Evolutionary conservation across 1,284 basidiomycete species (phyloP), one percentile per base, ranked within the genome.

Genomic region (Ustilago bromivora): DNA sequence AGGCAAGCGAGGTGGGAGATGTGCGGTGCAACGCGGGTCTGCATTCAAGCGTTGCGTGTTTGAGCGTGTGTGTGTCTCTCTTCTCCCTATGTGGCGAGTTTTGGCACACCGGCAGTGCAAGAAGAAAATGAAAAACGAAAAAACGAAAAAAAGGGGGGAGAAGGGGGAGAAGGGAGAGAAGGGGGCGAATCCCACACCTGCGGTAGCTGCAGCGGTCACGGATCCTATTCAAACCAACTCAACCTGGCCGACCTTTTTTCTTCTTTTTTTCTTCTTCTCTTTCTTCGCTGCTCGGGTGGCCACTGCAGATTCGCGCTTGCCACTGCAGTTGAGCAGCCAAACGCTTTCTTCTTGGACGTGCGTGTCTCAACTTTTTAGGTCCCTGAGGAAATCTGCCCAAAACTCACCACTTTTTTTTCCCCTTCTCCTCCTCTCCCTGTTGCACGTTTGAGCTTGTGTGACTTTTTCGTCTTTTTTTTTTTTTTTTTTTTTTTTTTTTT

Each of bases 1-100:
- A 13, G 31, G 38, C 36, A 43, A 43, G 36, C 40, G 49, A 51
- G 49, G 5, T 51, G 8, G 32, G 31, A 15, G 23, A 12, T 4
- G 49, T 51, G 49, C 49, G 49, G 49, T 17, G n/a, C 28, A 54
- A 32, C 32, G 59, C 59, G 51, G n/a, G 46, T 23, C 40, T 40
- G 58, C 49, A 49, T 60, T 47, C 41, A 47, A 31, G 47, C 31
- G 59, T 54, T 41, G 56, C 31, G 57, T 49, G 46, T 31, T 15
- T 55, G 53, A 31, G 43, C 41, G 56, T 35, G 43, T 47, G 31
- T 28, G 15, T 46, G 2, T n/a, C n/a, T 19, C 43, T 46, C 23
- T 28, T 3, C 23, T 28, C 23, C 23, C 23, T 28, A 28, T 28
- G 31, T 51, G 38, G 41, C 56, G 28, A 43, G 46, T 49, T 35